Conservation (phyloP, 352 stramenopile species). For the Phytopythium aichiense region DNA sequence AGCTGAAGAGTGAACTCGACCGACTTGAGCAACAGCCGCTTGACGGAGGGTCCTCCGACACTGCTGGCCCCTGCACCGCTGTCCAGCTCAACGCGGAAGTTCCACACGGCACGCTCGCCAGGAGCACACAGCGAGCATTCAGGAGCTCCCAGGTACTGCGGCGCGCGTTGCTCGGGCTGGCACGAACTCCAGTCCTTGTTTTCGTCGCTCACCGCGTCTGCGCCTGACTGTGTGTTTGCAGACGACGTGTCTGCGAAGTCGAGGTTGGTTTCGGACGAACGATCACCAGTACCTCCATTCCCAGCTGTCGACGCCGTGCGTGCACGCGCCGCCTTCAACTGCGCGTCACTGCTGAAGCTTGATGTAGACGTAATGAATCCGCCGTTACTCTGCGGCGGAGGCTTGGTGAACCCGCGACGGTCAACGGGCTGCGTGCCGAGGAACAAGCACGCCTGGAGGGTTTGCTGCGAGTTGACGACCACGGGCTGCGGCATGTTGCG, state of each 20-base stretch:
- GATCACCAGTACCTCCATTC: conserved; percentile 31
- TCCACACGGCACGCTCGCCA: conserved; percentile 84
- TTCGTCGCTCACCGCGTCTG: conserved; percentile 67
- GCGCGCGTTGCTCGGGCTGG: conserved; percentile 72
- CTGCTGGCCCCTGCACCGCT: conserved; percentile 19
- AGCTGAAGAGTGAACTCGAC: conserved; percentile 88
- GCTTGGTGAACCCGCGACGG: conserved; percentile 81
- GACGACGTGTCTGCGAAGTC: conserved; percentile 68
- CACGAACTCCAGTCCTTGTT: conserved; percentile 90
- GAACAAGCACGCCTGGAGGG: conserved; percentile 83
- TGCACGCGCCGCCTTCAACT: conserved; percentile 55
- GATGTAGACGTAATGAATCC: conserved; percentile 68
- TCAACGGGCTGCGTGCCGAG: conserved; percentile 83
- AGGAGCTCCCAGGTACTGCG: conserved; percentile 57
- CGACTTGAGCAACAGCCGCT: conserved; percentile 82
- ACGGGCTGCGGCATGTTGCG: conserved; percentile 85
- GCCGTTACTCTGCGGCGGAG: conserved; percentile 81
- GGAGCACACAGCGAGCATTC: conserved; percentile 77
- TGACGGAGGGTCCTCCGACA: conserved; percentile 39
- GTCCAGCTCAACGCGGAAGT: conserved; percentile 88
- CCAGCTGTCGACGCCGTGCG: conserved; percentile 52
- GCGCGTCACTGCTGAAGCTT: conserved; percentile 42
- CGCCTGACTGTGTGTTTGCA: conserved; percentile 11
- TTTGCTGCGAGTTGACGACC: conserved; percentile 85
- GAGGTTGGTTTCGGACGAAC: conserved; percentile 62